Evolutionary conservation across 2,329 filamentous ascomycete species (phyloP), one percentile per base, ranked within the genome.

Genomic region (Hirsutella thompsonii): DNA sequence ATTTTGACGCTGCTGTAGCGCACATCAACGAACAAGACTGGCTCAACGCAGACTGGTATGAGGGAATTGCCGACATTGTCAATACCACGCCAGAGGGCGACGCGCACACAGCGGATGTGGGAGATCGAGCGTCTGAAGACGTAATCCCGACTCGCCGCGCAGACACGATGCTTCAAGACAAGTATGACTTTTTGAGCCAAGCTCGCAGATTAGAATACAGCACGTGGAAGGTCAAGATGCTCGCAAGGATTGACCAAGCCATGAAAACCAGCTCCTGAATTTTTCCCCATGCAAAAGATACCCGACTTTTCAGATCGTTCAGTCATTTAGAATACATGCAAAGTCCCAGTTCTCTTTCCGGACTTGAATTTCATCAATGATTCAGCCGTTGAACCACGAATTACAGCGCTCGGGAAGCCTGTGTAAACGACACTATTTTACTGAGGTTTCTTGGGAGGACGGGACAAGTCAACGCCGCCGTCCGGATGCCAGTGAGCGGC

Each of bases 151-250:
- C 68, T 21, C 60, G 76, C 58, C 57, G 69, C 42, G 63, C 69
- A 8, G 74, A 78, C 47, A 83, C 79, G 2, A 88, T 88, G 83
- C 76, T 89, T 50, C 82, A 88, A 57, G 78, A 81, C 47, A 71
- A 73, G 37, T 79, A 83, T 51, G 81, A 88, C 52, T 85, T 79
- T 52, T 58, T 89, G 50, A 80, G 78, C 46, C 75, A 80, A 38
- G 64, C 69, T 45, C 76, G 75, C 48, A 68, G 70, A 49, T 65
- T 64, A 33, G 76, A 81, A 10, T 88, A 79, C 54, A 63, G 56
- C 36, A 57, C 55, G 16, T 92, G 84, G 85, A 80, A 80, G 57
- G 65, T 68, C 4, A 61, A 56, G 1, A 70, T 86, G 20, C 50
- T 83, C 53, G 62, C 59, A 44, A 68, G 68, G 48, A 74, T 85